phyloP scores from a whole-genome alignment of 441 rosid species.

The Pelargonium australe region DNA sequence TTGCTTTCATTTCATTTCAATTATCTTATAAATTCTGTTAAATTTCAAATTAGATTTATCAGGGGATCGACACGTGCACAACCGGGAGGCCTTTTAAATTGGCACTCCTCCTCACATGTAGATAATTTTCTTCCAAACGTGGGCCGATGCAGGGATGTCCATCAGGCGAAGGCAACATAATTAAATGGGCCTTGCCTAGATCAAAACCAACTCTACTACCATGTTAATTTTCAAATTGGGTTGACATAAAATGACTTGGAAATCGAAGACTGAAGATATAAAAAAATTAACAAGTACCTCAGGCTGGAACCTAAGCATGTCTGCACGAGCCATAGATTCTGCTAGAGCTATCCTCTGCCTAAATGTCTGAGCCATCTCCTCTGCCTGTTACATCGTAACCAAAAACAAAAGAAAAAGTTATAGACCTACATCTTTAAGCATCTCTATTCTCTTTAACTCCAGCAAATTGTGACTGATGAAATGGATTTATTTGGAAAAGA shows the following conservation, averaged over 20 bases:
- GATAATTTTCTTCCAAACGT: too few species aligned
- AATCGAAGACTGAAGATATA: background rate
- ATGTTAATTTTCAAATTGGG: too few species aligned
- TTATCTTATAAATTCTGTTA: background rate
- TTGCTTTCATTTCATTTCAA: background rate
- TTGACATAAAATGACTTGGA: too few species aligned
- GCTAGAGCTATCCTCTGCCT: constrained; percentile 97
- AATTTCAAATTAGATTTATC: too few species aligned
- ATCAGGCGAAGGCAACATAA: too few species aligned
- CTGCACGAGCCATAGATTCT: constrained; percentile 98
- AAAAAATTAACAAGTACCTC: constrained; percentile 40
- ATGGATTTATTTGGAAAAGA: too few species aligned
- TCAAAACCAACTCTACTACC: too few species aligned
- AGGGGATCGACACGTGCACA: too few species aligned
- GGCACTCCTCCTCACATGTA: too few species aligned
- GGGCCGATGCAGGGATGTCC: too few species aligned
- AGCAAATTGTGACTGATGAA: background rate
- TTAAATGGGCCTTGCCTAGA: too few species aligned
- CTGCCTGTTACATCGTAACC: constrained; percentile 47
- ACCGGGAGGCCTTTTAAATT: too few species aligned
- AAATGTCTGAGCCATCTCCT: constrained; percentile 99
- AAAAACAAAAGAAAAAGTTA: background rate
- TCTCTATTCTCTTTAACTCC: background rate
- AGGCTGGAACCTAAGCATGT: constrained; percentile 96
- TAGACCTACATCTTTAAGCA: background rate